Percentiles rank a stretch among this genome's conserved stretches.
Conservation (phyloP, 768 basidiomycete genomes). For the Tubosaeta sp. region DNA sequence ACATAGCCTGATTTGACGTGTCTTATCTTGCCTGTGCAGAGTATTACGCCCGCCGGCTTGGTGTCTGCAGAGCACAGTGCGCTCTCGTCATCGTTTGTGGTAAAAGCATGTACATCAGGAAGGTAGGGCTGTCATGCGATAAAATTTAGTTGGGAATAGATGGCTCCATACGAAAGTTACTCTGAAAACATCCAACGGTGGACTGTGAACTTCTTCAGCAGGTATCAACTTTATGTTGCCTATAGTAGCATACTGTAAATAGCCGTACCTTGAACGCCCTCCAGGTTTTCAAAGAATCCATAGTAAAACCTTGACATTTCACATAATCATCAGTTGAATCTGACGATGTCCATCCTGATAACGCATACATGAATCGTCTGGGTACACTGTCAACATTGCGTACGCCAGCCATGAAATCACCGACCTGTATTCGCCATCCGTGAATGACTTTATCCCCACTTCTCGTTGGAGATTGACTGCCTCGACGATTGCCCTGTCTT, state of each 20-base stretch:
- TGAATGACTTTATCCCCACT: constrained; percentile 40
- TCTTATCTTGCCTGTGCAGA: constrained; percentile 55
- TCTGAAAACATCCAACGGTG: constrained; percentile 25
- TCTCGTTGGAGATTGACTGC: too few species aligned
- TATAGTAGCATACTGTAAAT: too few species aligned
- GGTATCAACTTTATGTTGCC: not conserved
- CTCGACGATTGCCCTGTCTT: too few species aligned
- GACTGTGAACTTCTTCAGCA: constrained; percentile 17
- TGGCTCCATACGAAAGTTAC: too few species aligned
- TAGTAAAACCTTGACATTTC: constrained; percentile 28
- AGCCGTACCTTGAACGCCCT: constrained; percentile 22
- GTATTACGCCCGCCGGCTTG: constrained; percentile 18
- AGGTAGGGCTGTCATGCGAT: constrained; percentile 19
- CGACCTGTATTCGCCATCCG: constrained; percentile 39
- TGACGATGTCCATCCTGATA: not conserved
- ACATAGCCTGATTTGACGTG: constrained; percentile 59
- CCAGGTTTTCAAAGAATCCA: constrained; percentile 26
- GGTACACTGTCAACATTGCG: not conserved
- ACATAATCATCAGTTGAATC: not conserved
- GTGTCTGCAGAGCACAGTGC: constrained; percentile 5
- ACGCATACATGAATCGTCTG: constrained; percentile 26
- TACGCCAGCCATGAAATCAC: constrained; percentile 12
- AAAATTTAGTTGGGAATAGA: not conserved
- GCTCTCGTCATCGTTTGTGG: not conserved
- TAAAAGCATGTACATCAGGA: constrained; percentile 22